Evolutionary conservation across 1,284 basidiomycete species (phyloP).

Genomic region (Ganoderma boninense): DNA sequence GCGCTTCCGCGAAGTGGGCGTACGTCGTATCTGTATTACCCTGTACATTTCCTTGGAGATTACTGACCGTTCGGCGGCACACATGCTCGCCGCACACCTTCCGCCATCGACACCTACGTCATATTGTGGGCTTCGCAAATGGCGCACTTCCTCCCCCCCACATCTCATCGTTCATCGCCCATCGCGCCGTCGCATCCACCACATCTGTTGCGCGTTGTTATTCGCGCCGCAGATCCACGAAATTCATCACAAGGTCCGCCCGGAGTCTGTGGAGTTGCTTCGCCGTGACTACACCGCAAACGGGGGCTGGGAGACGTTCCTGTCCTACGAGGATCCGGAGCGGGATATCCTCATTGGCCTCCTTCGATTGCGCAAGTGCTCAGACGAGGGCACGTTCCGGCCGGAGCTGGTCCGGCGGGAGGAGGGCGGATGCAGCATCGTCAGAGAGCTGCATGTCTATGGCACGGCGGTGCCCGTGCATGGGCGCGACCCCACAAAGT

Average conservation of each 20-base stretch:
- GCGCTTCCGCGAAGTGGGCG: slow-evolving; percentile 96
- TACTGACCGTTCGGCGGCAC: slow-evolving; percentile 11
- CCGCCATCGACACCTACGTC: background rate
- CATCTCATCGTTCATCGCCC: slow-evolving; percentile 4
- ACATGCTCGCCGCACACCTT: slow-evolving; percentile 16
- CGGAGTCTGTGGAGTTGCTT: slow-evolving; percentile 96
- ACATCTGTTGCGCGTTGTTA: slow-evolving; percentile 2
- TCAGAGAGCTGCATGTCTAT: slow-evolving; percentile 98
- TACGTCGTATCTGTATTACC: slow-evolving; percentile 53
- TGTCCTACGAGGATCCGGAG: slow-evolving; percentile 98
- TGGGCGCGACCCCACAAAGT: slow-evolving; percentile 96
- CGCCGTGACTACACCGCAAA: slow-evolving; percentile 97
- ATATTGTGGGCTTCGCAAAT: slow-evolving; percentile 6
- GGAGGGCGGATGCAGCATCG: slow-evolving; percentile 91
- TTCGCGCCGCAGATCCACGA: slow-evolving; percentile 82
- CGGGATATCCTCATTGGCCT: slow-evolving; percentile 96
- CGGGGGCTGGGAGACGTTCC: slow-evolving; percentile 99
- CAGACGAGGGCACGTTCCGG: slow-evolving; percentile 95
- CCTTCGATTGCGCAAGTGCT: slow-evolving; percentile 93
- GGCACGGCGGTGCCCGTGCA: slow-evolving; percentile 98
- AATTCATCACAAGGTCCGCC: slow-evolving; percentile 97
- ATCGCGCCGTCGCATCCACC: slow-evolving; percentile 18
- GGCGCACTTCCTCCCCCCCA: slow-evolving; percentile 17
- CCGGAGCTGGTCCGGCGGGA: slow-evolving; percentile 86
- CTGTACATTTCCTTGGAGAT: background rate